Evolutionary conservation across 768 basidiomycete species (phyloP).

Genomic region (Nidularia pulvinata): DNA sequence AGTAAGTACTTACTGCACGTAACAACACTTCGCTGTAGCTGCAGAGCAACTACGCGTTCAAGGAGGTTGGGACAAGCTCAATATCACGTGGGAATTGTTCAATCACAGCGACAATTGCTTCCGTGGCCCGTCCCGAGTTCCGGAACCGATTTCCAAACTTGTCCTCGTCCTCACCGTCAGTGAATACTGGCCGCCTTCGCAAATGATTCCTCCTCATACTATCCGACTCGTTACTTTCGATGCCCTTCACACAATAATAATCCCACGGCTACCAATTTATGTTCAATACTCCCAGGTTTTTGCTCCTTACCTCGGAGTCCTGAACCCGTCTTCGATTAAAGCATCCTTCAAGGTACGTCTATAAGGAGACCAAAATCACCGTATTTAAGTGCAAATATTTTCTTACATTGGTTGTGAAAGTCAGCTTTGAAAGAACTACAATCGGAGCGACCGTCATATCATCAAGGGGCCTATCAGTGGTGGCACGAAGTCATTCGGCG

Average conservation of each 20-base stretch:
- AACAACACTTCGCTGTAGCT: too few species aligned
- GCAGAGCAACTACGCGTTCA: too few species aligned
- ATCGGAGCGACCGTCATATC: slow-evolving; percentile 58
- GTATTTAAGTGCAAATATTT: neutral
- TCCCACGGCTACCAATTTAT: slow-evolving; percentile 66
- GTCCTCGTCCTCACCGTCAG: too few species aligned
- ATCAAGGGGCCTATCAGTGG: slow-evolving; percentile 56
- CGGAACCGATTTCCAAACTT: too few species aligned
- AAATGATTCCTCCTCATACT: too few species aligned
- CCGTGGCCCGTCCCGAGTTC: too few species aligned
- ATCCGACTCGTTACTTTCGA: slow-evolving; percentile 81
- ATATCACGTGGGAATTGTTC: too few species aligned
- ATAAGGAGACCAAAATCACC: too few species aligned
- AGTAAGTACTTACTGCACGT: too few species aligned
- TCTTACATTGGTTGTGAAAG: neutral
- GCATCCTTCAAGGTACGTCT: slow-evolving; percentile 61
- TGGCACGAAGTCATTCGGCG: slow-evolving; percentile 78
- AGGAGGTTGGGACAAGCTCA: too few species aligned
- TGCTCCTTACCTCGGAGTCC: slow-evolving; percentile 60
- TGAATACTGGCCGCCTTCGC: too few species aligned
- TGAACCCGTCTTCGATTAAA: slow-evolving; percentile 52
- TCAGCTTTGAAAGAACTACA: slow-evolving; percentile 48
- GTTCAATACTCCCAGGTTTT: slow-evolving; percentile 68
- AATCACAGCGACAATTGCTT: too few species aligned
- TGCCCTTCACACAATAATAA: slow-evolving; percentile 72